Conservation (phyloP, 2,329 filamentous ascomycete genomes). For the Talaromyces pinophilus region DNA sequence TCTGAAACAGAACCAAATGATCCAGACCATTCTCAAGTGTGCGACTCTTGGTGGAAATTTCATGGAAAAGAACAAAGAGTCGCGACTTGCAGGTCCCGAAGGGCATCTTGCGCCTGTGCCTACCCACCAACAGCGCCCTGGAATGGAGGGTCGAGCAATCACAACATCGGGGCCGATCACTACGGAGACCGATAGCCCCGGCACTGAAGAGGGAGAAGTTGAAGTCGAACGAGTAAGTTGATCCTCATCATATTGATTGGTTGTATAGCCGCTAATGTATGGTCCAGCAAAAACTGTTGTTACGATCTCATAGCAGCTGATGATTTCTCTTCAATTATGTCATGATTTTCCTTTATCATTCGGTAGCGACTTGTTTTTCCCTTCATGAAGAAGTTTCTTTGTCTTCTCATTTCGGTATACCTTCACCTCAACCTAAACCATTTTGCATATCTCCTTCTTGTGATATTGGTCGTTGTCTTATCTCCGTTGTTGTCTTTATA, state of each 20-base stretch:
- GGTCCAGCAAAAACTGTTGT: conserved; percentile 39
- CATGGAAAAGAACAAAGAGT: conserved; percentile 47
- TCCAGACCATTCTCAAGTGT: conserved; percentile 96
- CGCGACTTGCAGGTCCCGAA: conserved; percentile 43
- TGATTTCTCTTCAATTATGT: conserved; percentile 14
- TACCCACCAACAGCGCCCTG: conserved; percentile 50
- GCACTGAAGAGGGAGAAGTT: conserved; percentile 63
- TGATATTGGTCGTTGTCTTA: conserved; percentile 7
- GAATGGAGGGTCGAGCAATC: conserved; percentile 64
- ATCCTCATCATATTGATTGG: not conserved
- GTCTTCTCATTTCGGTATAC: conserved; percentile 11
- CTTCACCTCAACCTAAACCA: conserved; percentile 9
- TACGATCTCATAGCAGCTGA: conserved; percentile 54
- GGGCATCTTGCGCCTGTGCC: conserved; percentile 36
- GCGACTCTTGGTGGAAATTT: conserved; percentile 72
- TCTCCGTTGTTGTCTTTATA: conserved; percentile 2
- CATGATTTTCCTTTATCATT: conserved; percentile 9
- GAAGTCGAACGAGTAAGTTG: conserved; percentile 57
- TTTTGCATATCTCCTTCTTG: conserved; percentile 16
- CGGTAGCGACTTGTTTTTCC: not conserved
- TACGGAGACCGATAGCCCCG: conserved; percentile 61
- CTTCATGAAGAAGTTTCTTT: not conserved
- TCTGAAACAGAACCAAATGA: conserved; percentile 93
- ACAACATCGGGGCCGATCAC: conserved; percentile 65
- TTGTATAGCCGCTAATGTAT: conserved; percentile 8